A percentile compares a stretch with the other conserved stretches of the same genome.
Conservation (phyloP, 306 rosid genomes). For the Begonia fuchsioides region DNA sequence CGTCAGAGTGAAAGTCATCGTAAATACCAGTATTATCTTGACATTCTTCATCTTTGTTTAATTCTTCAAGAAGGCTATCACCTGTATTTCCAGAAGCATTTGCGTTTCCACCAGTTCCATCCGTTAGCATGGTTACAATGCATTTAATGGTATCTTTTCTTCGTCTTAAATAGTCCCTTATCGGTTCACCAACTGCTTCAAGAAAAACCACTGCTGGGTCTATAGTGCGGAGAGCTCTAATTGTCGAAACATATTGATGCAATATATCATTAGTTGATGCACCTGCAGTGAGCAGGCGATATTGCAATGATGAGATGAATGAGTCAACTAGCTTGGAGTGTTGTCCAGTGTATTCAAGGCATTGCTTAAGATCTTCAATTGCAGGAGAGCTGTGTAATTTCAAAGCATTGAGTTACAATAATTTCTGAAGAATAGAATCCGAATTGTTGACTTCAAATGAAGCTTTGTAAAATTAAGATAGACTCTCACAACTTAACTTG, state of each 20-base stretch:
- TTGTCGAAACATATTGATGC: constrained; percentile 96
- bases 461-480: no score
- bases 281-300: constrained; percentile 94
- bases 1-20: constrained; percentile 83
- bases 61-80: constrained; percentile 96
- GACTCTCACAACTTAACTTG: no score
- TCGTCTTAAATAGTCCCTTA: constrained; percentile 90
- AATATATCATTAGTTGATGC: constrained; percentile 95
- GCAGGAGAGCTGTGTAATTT: constrained; percentile 67
- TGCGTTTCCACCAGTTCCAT: constrained; percentile 76
- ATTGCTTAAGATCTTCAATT: no score
- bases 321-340: constrained; percentile 96
- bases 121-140: constrained; percentile 94
- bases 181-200: constrained; percentile 96
- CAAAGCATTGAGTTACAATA: neutral
- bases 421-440: no score
- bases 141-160: constrained; percentile 96
- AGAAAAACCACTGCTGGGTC: constrained; percentile 96
- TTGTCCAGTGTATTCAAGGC: constrained; percentile 92
- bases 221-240: constrained; percentile 82
- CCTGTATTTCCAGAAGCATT: constrained; percentile 78
- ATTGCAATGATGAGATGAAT: constrained; percentile 78
- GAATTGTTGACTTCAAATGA: no score
- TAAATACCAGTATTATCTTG: constrained; percentile 63
- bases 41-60: constrained; percentile 84